Evolutionary conservation across 805 yeast genomes (phyloP), one percentile per base, ranked within the genome.

Genomic region (Saturnispora zaruensis): DNA sequence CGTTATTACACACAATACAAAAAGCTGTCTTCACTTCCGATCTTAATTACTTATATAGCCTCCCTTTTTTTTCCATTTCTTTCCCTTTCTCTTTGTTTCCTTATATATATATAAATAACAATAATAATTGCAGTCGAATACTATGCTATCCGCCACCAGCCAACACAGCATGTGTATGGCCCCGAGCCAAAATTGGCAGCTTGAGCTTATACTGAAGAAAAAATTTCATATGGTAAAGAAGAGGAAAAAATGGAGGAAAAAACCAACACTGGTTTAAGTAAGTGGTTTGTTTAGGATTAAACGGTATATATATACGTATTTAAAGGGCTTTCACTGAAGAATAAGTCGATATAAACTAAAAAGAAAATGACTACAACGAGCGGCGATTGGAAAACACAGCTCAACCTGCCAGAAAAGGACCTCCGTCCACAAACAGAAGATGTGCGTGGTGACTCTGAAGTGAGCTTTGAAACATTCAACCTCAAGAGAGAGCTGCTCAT

Each of bases 361-460:
- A 34, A 5, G 5, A 34, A 16, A 7, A 38, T 23, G 42, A 38
- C 28, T 38, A 23, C 42, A 23, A 38, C 25, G n/a, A 26, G 34
- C 26, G 33, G 25, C 40, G 78, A 80, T 53, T 88, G 97, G 96
- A 90, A 87, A 71, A 59, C 73, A 25, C 68, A 76, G 48, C 74
- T 91, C 57, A 83, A 82, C 63, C 66, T 87, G 45, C 98, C 98
- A 14, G 74, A 71, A 51, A 88, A 78, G 69, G 99, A 91, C 66
- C 76, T 83, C n/a, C 81, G 99, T 66, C 96, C 95, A 38, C 97
- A 91, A 66, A 91, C 99, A 1, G 96, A 90, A 51, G 99, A 93
- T 77, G 97, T 93, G 49, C 76, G 87, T 46, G 86, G 80, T 59
- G 89, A 96, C 38, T 87, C 87, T 61, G 98, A 97, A 50, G 83